Evolutionary conservation across 768 basidiomycete species (phyloP).

Genomic region (Chalciporus pseudorubinellus): DNA sequence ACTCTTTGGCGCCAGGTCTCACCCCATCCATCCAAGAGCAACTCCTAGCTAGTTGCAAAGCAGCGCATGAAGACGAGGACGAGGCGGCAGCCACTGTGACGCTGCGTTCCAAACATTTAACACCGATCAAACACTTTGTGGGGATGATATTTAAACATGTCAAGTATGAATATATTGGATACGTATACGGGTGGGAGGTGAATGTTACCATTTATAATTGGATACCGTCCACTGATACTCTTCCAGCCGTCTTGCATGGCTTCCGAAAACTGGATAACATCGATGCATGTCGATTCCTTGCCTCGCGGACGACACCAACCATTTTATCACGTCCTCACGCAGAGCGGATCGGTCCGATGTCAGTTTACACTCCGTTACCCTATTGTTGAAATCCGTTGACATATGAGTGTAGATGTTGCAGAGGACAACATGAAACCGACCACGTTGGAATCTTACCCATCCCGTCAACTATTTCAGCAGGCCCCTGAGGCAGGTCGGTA

Average conservation of each 20-base stretch:
- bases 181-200: constrained; percentile 52
- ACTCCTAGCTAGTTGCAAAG: constrained; percentile 32
- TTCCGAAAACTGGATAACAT: constrained; percentile 41
- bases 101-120: constrained; percentile 24
- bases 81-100: constrained; percentile 24
- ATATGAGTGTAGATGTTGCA: constrained; percentile 31
- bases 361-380: constrained; percentile 12
- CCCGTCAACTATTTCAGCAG: constrained; percentile 23
- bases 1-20: constrained; percentile 37
- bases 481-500: constrained; percentile 32
- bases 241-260: constrained; percentile 36
- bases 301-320: constrained; percentile 45
- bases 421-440: constrained; percentile 35
- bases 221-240: neutral
- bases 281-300: constrained; percentile 43
- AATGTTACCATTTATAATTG: neutral
- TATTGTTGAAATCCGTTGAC: neutral
- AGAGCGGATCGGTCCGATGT: constrained; percentile 40
- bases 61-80: constrained; percentile 32
- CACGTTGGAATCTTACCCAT: constrained; percentile 14
- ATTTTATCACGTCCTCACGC: constrained; percentile 43
- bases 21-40: constrained; percentile 18
- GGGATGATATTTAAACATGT: constrained; percentile 48
- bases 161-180: constrained; percentile 40
- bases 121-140: constrained; percentile 42